Percentiles rank a stretch among this genome's conserved stretches.
Evolutionary conservation across 2,329 filamentous ascomycete genomes (phyloP).

Genomic region (Sclerotinia sclerotiorum): DNA sequence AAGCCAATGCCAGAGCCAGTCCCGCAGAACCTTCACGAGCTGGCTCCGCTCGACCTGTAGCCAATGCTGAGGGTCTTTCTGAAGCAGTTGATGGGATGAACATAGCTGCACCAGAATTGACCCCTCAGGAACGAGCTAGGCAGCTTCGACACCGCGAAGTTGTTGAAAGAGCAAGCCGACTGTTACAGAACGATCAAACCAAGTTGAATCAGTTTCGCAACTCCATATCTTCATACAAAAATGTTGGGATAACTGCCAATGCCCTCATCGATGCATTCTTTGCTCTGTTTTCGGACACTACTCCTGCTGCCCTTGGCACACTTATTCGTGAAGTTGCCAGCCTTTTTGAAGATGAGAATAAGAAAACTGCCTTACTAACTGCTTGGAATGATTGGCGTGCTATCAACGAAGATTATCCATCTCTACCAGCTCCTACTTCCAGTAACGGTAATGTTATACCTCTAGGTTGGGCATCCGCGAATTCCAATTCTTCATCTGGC

Average conservation of each 20-base stretch:
- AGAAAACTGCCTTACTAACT: conserved; percentile 70
- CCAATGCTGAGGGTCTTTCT: conserved; percentile 11
- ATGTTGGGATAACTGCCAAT: conserved; percentile 65
- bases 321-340: conserved; percentile 89
- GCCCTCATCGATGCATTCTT: conserved; percentile 88
- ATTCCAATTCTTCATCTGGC: conserved; percentile 27
- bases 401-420: conserved; percentile 94
- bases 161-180: conserved; percentile 76
- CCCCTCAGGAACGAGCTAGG: conserved; percentile 78
- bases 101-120: conserved; percentile 52
- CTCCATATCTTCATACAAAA: conserved; percentile 76
- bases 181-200: conserved; percentile 72
- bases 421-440: conserved; percentile 71
- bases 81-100: conserved; percentile 40
- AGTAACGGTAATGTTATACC: conserved; percentile 45
- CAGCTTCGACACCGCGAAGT: conserved; percentile 79
- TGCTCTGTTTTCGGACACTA: conserved; percentile 74
- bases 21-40: conserved; percentile 22
- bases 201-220: conserved; percentile 78
- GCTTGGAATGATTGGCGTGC: conserved; percentile 96
- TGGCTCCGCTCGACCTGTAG: conserved; percentile 27
- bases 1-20: conserved; percentile 40
- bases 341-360: conserved; percentile 79
- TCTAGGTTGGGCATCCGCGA: conserved; percentile 38
- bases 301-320: conserved; percentile 78